Percentiles rank a stretch among this genome's conserved stretches.
These are phyloP conservation scores for Skeletonema menzelii DNA, from an alignment of 108 stramenopile species.

Conservation along the genomic window DNA sequence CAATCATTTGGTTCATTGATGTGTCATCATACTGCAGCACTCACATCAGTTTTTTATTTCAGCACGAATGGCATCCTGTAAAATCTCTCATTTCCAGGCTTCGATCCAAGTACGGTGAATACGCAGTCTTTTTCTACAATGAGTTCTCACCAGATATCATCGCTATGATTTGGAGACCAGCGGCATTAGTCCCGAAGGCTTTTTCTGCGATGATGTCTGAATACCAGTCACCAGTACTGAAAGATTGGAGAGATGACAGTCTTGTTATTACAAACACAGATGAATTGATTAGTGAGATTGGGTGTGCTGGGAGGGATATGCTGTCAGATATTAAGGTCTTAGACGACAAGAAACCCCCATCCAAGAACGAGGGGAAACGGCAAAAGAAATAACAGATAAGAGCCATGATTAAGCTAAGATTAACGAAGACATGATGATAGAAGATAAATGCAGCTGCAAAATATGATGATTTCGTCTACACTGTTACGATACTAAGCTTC, in stretches of 20 bases:
- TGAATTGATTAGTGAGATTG: slow-evolving; percentile 70
- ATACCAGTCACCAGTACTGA: slow-evolving; percentile 53
- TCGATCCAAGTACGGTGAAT: slow-evolving; percentile 55
- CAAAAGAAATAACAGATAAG: too few relatives aligned
- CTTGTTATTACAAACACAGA: slow-evolving; percentile 57
- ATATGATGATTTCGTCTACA: too few relatives aligned
- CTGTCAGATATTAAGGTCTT: slow-evolving; percentile 59
- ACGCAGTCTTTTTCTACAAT: slow-evolving; percentile 85
- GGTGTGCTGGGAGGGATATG: slow-evolving; percentile 41
- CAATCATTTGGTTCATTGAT: not conserved
- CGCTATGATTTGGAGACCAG: slow-evolving; percentile 77
- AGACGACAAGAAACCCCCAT: not conserved
- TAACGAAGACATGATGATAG: too few relatives aligned
- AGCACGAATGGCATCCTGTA: slow-evolving; percentile 75
- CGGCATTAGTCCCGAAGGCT: slow-evolving; percentile 45
- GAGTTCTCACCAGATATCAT: slow-evolving; percentile 76
- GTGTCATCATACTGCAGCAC: not conserved
- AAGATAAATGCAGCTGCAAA: too few relatives aligned
- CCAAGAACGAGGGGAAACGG: not conserved
- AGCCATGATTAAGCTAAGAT: too few relatives aligned
- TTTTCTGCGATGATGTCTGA: slow-evolving; percentile 78
- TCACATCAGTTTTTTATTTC: not conserved
- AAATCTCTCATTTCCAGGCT: slow-evolving; percentile 55
- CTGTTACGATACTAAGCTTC: too few relatives aligned
- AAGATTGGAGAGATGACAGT: slow-evolving; percentile 64